Base-by-base conservation (phyloP, 1,284 basidiomycete genomes). In the Xerocomus amazonicus region DNA sequence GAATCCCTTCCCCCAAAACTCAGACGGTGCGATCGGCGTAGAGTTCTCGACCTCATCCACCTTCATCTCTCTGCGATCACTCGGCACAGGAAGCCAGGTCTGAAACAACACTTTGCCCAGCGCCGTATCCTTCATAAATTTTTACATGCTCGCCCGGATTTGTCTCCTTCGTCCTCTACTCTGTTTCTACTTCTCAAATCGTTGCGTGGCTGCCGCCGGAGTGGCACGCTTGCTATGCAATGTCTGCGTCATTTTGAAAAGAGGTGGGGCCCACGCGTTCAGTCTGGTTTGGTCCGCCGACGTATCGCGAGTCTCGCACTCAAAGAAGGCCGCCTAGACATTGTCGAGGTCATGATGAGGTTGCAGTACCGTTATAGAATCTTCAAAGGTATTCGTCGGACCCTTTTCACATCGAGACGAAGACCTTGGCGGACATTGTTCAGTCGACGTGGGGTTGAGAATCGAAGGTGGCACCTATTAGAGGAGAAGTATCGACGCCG, bases 121-220 rank as follows among this genome's bases (percentile, higher is more conserved):
- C 58, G 73, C 49, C 65, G 71, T 58, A 65, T 68, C 37, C 63
- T 80, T 52, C 58, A 69, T 49, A 67, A 67, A 19, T 69, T 86
- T 35, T 56, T 84, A 38, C 59, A 59, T 19, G 52, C 74, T 43
- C 78, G 83, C 59, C 70, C 73, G 10, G 65, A 65, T 47, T 60
- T 89, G 33, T 69, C 59, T 29, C 86, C 87, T 17, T 79, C 75
- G 32, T 66, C 83, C n/a, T 73, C 69, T n/a, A 87, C 87, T 1
- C 61, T 89, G 19, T 78, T 75, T 57, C 67, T 83, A 31, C 69
- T 88, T 38, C 72, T 90, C 33, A 67, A 73, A 33, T 71, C 75
- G 45, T 68, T 90, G 43, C 67, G 65, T 43, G 57, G 63, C 42
- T 73, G 72, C 23, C 74, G 70, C 52, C 69, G 65, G 23, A 75